A percentile compares a stretch with the other conserved stretches of the same genome.
Conservation (phyloP, 768 basidiomycete genomes). For the Guyanaporus albipodus region DNA sequence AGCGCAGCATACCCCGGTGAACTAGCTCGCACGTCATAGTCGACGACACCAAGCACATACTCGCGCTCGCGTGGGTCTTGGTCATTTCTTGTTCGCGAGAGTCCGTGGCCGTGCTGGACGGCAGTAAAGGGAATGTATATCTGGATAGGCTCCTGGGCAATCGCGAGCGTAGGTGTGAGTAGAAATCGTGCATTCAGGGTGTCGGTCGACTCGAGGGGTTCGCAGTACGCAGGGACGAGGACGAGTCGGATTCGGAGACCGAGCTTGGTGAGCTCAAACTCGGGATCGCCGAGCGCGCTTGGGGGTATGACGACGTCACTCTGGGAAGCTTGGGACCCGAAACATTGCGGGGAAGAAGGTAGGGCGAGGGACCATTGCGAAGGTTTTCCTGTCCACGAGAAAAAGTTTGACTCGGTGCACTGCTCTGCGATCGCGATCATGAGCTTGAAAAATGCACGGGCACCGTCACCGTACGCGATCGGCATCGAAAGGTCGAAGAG, state of each 20-base stretch:
- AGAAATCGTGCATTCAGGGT: slow-evolving; percentile 9
- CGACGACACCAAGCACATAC: slow-evolving; percentile 20
- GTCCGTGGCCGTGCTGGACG: not conserved
- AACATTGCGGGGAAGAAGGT: slow-evolving; percentile 23
- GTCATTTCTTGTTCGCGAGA: slow-evolving; percentile 1
- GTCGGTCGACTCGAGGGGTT: slow-evolving; percentile 17
- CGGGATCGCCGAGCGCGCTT: slow-evolving; percentile 17
- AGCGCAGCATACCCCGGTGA: slow-evolving; percentile 20
- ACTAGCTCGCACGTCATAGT: slow-evolving; percentile 21
- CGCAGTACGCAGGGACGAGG: slow-evolving; percentile 22
- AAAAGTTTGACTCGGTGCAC: slow-evolving; percentile 19
- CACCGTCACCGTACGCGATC: slow-evolving; percentile 23
- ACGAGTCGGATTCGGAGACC: slow-evolving; percentile 17
- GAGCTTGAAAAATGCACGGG: slow-evolving; percentile 21
- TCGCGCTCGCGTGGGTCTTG: slow-evolving; percentile 9
- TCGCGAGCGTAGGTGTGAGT: slow-evolving; percentile 18
- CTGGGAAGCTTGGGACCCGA: slow-evolving; percentile 4
- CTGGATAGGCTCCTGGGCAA: slow-evolving; percentile 20
- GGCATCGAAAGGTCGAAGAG: slow-evolving; percentile 22
- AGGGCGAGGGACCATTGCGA: slow-evolving; percentile 24
- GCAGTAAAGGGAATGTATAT: slow-evolving; percentile 6
- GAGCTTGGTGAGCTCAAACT: slow-evolving; percentile 23
- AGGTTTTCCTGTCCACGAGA: slow-evolving; percentile 21
- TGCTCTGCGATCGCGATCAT: slow-evolving; percentile 14
- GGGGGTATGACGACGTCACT: slow-evolving; percentile 9